Evolutionary conservation across 805 yeast genomes (phyloP), one percentile per base, ranked within the genome.

Genomic region (Starmerella vaccinii): DNA sequence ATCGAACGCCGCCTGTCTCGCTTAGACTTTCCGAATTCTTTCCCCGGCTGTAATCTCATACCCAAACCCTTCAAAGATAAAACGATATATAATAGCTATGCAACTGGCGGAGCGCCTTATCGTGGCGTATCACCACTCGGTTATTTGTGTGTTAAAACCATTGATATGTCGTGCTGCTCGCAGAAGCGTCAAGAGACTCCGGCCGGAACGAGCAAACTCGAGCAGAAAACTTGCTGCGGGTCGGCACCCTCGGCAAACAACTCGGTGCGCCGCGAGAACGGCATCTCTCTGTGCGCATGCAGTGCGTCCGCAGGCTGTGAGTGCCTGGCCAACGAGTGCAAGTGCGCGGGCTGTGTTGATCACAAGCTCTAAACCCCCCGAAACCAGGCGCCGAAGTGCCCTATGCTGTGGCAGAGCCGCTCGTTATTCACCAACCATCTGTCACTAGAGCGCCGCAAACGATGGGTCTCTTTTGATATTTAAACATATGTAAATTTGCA

Each of bases 241-340:
- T 16, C 16, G 6, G 23, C 27, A 2, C 18, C 37, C 16, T 33
- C 26, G 3, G 45, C 21, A 7, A 37, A 43, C 12, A 37, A 26
- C 33, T 23, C 39, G 16, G 53, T 53, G 15, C 40, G 39, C 32
- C 53, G 56, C 6, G 49, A 41, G 9, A 44, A 46, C n/a, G 57
- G 57, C 13, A 46, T 53, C 23, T 53, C 57, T 18, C 51, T 55
- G 10, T 55, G 58, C 24, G 52, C 48, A 7, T 55, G 58, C 51
- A 50, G 52, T 21, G 51, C 54, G 1, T 30, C 40, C 7, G 27
- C 50, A 2, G 53, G 52, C 12, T 55, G 58, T 43, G 52, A 47
- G 7, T 55, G 58, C 45, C 49, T 48, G 16, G 53, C 50, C 2
- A 35, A 47, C 24, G 58, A 52, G 35, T 55, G 58, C 51, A 46